These are phyloP conservation scores for Gaillardinia entomophila DNA, from an alignment of 805 yeast species.

Conservation along the genomic window DNA sequence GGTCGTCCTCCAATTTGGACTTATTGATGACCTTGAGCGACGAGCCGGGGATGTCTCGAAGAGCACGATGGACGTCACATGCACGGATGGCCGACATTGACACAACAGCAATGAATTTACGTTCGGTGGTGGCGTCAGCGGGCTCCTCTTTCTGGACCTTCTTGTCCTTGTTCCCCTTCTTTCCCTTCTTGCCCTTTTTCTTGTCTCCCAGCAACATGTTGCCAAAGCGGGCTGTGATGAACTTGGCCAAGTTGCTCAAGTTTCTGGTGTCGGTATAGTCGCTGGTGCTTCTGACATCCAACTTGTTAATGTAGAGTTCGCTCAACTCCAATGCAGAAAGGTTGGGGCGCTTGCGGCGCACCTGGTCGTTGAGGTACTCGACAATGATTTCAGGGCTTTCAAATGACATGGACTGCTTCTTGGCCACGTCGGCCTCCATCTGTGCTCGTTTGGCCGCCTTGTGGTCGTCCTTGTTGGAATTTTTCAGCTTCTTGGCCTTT, in stretches of 20 bases:
- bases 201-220: constrained; percentile 37
- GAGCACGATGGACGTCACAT: constrained; percentile 74
- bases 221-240: constrained; percentile 45
- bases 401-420: constrained; percentile 50
- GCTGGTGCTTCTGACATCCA: constrained; percentile 56
- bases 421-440: constrained; percentile 57
- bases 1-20: constrained; percentile 64
- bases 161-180: constrained; percentile 18
- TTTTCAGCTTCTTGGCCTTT: constrained; percentile 16
- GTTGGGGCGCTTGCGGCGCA: constrained; percentile 57
- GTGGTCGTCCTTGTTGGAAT: constrained; percentile 56
- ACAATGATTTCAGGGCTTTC: constrained; percentile 55
- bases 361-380: constrained; percentile 58
- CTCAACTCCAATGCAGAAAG: constrained; percentile 70
- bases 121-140: constrained; percentile 13
- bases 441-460: no score
- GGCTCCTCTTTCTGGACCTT: constrained; percentile 2
- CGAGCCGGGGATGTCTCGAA: constrained; percentile 42
- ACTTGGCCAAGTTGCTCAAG: constrained; percentile 51
- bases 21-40: constrained; percentile 71
- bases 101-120: constrained; percentile 46
- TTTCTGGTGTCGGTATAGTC: constrained; percentile 47
- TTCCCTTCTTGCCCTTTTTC: constrained; percentile 21
- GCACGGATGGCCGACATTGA: constrained; percentile 81
- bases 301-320: constrained; percentile 54